These are phyloP conservation scores for Aspergillus baeticus DNA, from an alignment of 495 filamentous ascomycete species.

Conservation along the genomic window DNA sequence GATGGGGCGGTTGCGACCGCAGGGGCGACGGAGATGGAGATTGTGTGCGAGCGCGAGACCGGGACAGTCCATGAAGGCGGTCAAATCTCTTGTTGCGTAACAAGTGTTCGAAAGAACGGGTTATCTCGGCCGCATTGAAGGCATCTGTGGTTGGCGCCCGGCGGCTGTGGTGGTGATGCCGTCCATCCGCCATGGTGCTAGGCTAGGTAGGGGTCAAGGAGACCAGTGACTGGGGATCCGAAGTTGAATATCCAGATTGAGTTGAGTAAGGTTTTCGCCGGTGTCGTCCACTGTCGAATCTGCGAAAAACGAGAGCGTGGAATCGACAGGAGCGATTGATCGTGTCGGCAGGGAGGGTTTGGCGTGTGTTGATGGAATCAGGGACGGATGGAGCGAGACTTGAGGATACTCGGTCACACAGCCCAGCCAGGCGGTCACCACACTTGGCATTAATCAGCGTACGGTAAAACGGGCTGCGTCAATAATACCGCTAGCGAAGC, in stretches of 20 bases:
- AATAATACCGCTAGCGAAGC: constrained; percentile 1
- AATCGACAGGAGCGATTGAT: background rate
- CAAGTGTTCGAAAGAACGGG: constrained; percentile 71
- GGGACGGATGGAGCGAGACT: constrained; percentile 16
- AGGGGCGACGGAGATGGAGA: constrained; percentile 37
- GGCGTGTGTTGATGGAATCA: constrained; percentile 20
- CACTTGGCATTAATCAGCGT: constrained; percentile 27
- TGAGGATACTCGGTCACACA: constrained; percentile 24
- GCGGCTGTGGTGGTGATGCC: constrained; percentile 30
- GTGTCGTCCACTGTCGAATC: background rate
- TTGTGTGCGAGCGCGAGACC: constrained; percentile 53
- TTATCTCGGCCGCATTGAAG: constrained; percentile 51
- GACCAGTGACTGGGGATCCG: constrained; percentile 15
- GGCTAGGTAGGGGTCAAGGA: constrained; percentile 18
- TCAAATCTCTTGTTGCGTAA: constrained; percentile 77
- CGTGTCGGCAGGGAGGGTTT: constrained; percentile 5
- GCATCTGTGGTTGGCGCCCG: constrained; percentile 31
- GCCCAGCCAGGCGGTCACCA: constrained; percentile 31
- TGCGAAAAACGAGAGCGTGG: background rate
- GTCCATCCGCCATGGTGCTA: constrained; percentile 43
- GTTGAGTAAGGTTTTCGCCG: background rate
- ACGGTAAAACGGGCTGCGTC: constrained; percentile 10
- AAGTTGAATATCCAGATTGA: constrained; percentile 21
- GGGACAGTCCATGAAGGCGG: constrained; percentile 62
- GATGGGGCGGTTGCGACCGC: constrained; percentile 31